Evolutionary conservation across 2,329 filamentous ascomycete genomes (phyloP).

Genomic region (Orbilia javanica): DNA sequence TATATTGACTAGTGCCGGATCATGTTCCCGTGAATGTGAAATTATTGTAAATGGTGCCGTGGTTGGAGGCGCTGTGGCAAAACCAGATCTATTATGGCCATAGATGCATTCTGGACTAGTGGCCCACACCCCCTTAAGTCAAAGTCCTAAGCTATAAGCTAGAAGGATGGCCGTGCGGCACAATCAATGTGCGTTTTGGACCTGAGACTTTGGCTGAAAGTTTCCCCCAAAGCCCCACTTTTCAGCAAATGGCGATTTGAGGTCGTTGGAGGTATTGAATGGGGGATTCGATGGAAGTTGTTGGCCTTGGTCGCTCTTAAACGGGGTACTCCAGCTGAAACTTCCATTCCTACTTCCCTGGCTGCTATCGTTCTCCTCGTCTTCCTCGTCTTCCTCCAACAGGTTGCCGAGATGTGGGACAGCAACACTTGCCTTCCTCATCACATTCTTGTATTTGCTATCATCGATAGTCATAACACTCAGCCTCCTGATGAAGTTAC

Average conservation of each 20-base stretch:
- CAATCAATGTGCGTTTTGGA: constrained; percentile 43
- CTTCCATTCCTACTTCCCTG: constrained; percentile 39
- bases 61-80: no score
- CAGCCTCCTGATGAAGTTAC: constrained; percentile 42
- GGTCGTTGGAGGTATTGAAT: constrained; percentile 28
- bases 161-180: no score
- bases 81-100: no score
- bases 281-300: constrained; percentile 21
- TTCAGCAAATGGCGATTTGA: constrained; percentile 49
- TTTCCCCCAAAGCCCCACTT: constrained; percentile 49
- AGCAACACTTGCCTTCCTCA: constrained; percentile 44
- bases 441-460: constrained; percentile 41
- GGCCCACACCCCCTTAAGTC: no score
- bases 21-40: not conserved
- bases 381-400: constrained; percentile 49
- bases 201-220: constrained; percentile 23
- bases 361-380: constrained; percentile 22
- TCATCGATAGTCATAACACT: constrained; percentile 53
- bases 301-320: constrained; percentile 29
- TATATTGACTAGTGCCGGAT: constrained; percentile 3
- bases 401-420: constrained; percentile 29
- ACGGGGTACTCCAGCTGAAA: constrained; percentile 45
- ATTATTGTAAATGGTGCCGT: not conserved
- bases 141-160: no score
- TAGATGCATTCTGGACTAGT: no score